phyloP scores from a whole-genome alignment of 2,329 filamentous ascomycete genomes.

The Coniella lustricola region DNA sequence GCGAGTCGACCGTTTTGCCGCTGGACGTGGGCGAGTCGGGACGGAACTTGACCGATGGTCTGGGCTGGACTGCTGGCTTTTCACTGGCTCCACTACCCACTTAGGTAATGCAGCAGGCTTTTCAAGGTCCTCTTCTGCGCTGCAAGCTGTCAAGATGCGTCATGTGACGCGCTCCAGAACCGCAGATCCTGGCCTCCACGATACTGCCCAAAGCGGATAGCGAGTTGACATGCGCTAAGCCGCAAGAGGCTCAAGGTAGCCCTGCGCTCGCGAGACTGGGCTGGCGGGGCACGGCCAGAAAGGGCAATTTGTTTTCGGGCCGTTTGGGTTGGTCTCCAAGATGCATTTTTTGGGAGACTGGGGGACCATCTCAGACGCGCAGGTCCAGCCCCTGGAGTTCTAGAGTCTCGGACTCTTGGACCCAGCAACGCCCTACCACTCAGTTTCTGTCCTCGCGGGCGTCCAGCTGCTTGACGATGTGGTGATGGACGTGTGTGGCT shows the following conservation, averaged over 20 bases:
- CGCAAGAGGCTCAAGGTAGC: neutral
- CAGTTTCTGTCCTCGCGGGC: no score
- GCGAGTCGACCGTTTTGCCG: neutral
- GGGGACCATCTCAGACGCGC: constrained; percentile 6
- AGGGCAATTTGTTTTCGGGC: constrained; percentile 1
- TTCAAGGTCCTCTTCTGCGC: no score
- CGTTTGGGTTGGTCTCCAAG: constrained; percentile 4
- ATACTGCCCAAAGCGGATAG: constrained; percentile 9
- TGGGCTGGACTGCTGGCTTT: constrained; percentile 1
- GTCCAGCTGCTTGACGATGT: no score
- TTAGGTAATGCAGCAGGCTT: no score
- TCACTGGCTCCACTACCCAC: neutral
- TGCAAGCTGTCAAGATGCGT: constrained; percentile 11
- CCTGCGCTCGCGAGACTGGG: constrained; percentile 3
- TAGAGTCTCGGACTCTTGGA: no score
- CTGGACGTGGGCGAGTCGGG: neutral
- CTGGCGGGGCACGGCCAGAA: neutral
- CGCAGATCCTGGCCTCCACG: constrained; percentile 3
- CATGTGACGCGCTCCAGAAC: constrained; percentile 11
- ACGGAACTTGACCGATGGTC: constrained; percentile 13
- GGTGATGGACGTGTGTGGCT: no score
- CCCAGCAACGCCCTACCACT: neutral
- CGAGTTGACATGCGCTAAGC: neutral
- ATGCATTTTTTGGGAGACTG: no score
- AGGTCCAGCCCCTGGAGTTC: no score